Evolutionary conservation across 176 grass and related monocot species (phyloP), one percentile per base, ranked within the genome.

Genomic region (Aegilops speltoides): DNA sequence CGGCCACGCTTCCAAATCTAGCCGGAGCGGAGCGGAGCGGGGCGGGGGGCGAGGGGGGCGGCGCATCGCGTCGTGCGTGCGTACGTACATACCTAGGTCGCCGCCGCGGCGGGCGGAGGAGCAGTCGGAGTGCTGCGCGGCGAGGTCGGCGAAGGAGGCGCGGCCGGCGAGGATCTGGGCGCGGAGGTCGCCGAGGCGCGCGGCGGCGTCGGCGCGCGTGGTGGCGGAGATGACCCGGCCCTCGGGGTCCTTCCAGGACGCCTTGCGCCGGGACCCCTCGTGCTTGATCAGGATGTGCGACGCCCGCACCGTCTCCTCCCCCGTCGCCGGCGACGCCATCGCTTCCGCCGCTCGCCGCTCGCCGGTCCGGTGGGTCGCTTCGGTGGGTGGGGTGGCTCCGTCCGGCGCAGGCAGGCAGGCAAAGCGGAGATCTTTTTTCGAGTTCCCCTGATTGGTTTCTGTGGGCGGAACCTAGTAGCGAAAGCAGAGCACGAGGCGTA

Each of bases 241-340:
- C 14, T 90, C 88, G 26, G 90, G 93, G 64, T 95, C 93, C 90
- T 92, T 90, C 90, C 93, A 95, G 23, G 90, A 95, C 17, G 93
- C 62, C 93, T 87, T 95, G 83, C 93, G 93, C 54, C 90, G 90
- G 76, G 93, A 95, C 0, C 93, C 93, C 88, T 92, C 76, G 88
- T 95, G 93, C 88, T 95, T 92, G 85, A 95, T 89, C 70, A 95
- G 90, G 88, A 95, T 89, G 93, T 95, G 93, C 56, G 88, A 95
- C n/a, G 93, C 93, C 14, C 88, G 86, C 88, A 92, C 93, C 75
- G 74, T 87, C 34, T 80, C 89, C 24, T 10, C 78, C 6, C 22
- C 77, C 0, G 62, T 22, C 37, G 19, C 83, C 45, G 73, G 14
- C 10, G 69, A 26, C 88, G 88, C 80, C 85, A 79, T 87, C 32